These are phyloP conservation scores for Trichaptum fuscoviolaceum DNA, from an alignment of 768 basidiomycete genomes.

Conservation along the genomic window DNA sequence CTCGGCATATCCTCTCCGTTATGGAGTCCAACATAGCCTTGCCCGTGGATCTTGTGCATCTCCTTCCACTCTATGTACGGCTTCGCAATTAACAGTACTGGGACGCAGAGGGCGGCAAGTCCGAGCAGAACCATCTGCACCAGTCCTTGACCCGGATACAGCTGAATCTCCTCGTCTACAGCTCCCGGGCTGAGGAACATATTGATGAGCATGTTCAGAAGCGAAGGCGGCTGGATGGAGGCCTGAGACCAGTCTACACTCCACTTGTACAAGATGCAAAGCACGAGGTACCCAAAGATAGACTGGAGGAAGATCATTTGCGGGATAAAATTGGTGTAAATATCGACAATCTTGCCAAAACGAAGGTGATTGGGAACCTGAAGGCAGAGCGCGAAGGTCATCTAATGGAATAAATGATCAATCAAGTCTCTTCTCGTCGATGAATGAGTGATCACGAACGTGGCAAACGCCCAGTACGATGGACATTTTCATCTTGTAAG, in stretches of 20 bases:
- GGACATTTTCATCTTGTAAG: conserved; percentile 99
- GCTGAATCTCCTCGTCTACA: conserved; percentile 58
- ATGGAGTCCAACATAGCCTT: conserved; percentile 76
- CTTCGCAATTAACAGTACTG: conserved; percentile 90
- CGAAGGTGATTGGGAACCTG: conserved; percentile 94
- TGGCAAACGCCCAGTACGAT: conserved; percentile 95
- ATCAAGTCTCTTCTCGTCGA: conserved; percentile 5
- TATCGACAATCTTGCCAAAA: conserved; percentile 82
- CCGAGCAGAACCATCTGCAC: conserved; percentile 77
- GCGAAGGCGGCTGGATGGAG: conserved; percentile 69
- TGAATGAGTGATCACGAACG: conserved; percentile 42
- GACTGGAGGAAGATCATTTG: conserved; percentile 97
- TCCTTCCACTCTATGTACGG: conserved; percentile 92
- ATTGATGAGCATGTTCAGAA: conserved; percentile 92
- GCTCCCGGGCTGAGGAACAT: conserved; percentile 94
- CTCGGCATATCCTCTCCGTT: conserved; percentile 46
- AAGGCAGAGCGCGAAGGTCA: conserved; percentile 96
- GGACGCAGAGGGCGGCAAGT: conserved; percentile 82
- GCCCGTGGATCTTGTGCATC: conserved; percentile 72
- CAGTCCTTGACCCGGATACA: conserved; percentile 84
- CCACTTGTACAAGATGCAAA: conserved; percentile 99
- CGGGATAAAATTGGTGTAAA: conserved; percentile 94
- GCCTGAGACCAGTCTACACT: conserved; percentile 81
- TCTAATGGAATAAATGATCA: conserved; percentile 43
- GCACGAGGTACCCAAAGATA: conserved; percentile 93